A percentile compares a stretch with the other conserved stretches of the same genome.
These are phyloP conservation scores for Epichloe bromicola DNA, from an alignment of 2,329 filamentous ascomycete species.

Conservation along the genomic window DNA sequence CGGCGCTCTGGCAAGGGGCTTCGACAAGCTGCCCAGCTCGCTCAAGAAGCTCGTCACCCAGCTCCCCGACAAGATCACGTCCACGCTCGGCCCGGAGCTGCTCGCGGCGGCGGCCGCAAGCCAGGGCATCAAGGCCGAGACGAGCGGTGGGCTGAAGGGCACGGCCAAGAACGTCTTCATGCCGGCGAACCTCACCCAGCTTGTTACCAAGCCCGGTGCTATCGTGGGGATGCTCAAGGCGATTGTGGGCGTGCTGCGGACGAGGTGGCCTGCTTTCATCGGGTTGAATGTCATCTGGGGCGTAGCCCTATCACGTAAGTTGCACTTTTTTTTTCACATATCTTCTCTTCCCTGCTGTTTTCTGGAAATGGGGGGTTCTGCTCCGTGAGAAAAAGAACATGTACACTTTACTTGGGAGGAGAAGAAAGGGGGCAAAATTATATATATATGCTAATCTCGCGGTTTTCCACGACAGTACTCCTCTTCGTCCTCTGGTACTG, in stretches of 20 bases:
- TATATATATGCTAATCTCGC: neutral
- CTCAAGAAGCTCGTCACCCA: slow-evolving; percentile 78
- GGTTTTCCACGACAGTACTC: slow-evolving; percentile 42
- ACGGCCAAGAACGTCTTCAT: slow-evolving; percentile 54
- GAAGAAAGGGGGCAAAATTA: neutral
- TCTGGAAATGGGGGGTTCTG: no score
- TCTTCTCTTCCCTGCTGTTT: neutral
- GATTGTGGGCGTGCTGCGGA: slow-evolving; percentile 80
- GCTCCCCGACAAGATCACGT: slow-evolving; percentile 70
- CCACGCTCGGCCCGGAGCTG: slow-evolving; percentile 65
- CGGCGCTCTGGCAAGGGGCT: slow-evolving; percentile 44
- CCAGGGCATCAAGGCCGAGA: slow-evolving; percentile 47
- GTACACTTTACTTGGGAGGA: neutral
- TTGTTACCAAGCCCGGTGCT: slow-evolving; percentile 78
- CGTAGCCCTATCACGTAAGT: slow-evolving; percentile 71
- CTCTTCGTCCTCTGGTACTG: slow-evolving; percentile 97
- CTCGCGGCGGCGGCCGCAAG: slow-evolving; percentile 68
- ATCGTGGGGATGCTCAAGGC: slow-evolving; percentile 73
- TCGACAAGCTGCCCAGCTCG: slow-evolving; percentile 59
- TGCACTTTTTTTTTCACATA: neutral
- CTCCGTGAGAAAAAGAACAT: no score
- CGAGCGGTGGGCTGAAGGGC: slow-evolving; percentile 43
- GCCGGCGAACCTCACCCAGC: slow-evolving; percentile 60
- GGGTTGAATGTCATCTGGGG: slow-evolving; percentile 89
- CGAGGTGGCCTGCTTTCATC: slow-evolving; percentile 80